Evolutionary conservation across 2,329 filamentous ascomycete genomes (phyloP).

Genomic region (Verticillium nubilum): DNA sequence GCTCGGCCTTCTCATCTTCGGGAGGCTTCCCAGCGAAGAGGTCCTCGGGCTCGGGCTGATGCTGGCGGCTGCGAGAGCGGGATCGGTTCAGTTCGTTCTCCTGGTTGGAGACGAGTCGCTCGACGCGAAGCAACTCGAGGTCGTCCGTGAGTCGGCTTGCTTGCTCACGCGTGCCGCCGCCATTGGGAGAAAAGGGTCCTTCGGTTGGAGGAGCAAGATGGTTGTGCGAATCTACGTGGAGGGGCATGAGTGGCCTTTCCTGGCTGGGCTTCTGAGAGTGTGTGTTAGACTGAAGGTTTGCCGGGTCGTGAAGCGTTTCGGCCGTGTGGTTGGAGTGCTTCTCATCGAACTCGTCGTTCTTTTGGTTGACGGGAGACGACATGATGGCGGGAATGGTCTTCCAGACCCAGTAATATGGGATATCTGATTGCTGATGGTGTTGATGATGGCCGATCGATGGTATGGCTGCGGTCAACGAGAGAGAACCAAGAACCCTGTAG

Average conservation of each 20-base stretch:
- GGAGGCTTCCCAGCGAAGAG: constrained; percentile 36
- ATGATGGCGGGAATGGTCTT: not conserved
- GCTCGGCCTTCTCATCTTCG: constrained; percentile 2
- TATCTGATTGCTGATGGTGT: not conserved
- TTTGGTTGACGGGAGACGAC: not conserved
- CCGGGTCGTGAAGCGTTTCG: constrained; percentile 8
- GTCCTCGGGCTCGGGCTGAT: constrained; percentile 34
- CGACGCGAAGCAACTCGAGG: constrained; percentile 41
- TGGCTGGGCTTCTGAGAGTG: constrained; percentile 3
- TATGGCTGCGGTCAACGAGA: not conserved
- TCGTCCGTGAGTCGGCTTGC: constrained; percentile 39
- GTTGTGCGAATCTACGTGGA: constrained; percentile 1
- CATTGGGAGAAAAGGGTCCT: not conserved
- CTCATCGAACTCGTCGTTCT: constrained; percentile 10
- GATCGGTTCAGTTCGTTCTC: constrained; percentile 24
- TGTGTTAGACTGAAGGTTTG: not conserved
- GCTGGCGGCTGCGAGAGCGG: constrained; percentile 24
- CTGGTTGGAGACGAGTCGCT: constrained; percentile 38
- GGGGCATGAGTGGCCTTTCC: constrained; percentile 1
- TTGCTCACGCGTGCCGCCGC: constrained; percentile 17
- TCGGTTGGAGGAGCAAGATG: constrained; percentile 1
- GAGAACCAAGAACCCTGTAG: not conserved
- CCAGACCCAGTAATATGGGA: not conserved
- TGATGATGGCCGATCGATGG: not conserved
- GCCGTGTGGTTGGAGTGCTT: constrained; percentile 10